A percentile compares a stretch with the other conserved stretches of the same genome.
phyloP scores from a whole-genome alignment of 1,284 basidiomycete genomes.

The Blastosporella zonata region DNA sequence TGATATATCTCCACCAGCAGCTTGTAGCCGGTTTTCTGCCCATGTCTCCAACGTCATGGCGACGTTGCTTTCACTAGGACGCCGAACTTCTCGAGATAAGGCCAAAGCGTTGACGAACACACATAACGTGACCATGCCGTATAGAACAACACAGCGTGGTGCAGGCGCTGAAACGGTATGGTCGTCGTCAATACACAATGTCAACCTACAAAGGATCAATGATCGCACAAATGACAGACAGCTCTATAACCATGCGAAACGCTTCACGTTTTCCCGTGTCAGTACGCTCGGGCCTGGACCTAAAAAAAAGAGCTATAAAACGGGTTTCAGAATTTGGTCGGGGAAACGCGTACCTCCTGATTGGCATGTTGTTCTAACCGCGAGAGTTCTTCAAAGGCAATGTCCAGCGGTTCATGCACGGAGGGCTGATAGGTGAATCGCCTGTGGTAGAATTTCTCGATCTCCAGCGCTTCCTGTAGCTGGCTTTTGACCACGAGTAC shows the following conservation, averaged over 20 bases:
- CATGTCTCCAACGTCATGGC: too few relatives aligned
- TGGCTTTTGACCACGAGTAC: slow-evolving; percentile 26
- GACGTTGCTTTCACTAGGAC: too few relatives aligned
- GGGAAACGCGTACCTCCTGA: too few relatives aligned
- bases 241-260: too few relatives aligned
- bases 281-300: too few relatives aligned
- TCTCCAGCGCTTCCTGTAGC: slow-evolving; percentile 22
- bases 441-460: slow-evolving; percentile 18
- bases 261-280: too few relatives aligned
- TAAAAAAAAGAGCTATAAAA: not conserved
- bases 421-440: slow-evolving; percentile 21
- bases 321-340: too few relatives aligned
- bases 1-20: too few relatives aligned
- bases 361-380: too few relatives aligned
- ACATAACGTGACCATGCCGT: not conserved
- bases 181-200: not conserved
- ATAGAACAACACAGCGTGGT: not conserved
- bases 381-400: slow-evolving; percentile 16
- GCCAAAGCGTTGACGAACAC: not conserved
- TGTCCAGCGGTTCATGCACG: slow-evolving; percentile 21
- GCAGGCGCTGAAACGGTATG: not conserved
- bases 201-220: not conserved
- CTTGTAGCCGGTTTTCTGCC: too few relatives aligned
- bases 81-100: too few relatives aligned
- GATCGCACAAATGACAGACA: not conserved